Percentiles rank a stretch among this genome's conserved stretches.
These are phyloP conservation scores for Cladorrhinum sp. DNA, from an alignment of 2,329 filamentous ascomycete genomes.

Conservation along the genomic window DNA sequence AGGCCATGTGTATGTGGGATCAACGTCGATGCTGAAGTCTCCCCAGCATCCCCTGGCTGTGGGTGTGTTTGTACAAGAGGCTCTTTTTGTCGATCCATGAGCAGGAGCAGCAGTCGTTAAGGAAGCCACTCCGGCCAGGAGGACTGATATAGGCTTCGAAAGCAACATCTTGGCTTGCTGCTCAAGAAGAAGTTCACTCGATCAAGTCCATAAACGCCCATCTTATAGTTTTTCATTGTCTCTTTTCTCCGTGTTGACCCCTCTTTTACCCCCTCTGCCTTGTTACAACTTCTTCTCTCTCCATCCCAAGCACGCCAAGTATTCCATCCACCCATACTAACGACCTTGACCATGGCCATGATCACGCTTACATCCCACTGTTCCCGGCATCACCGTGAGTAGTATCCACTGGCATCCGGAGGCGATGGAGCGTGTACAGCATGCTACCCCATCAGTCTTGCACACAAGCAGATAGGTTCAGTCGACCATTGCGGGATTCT, in stretches of 20 bases:
- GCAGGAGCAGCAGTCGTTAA: background rate
- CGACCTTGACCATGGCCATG: too few relatives aligned
- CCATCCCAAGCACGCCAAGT: too few relatives aligned
- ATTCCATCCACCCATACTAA: too few relatives aligned
- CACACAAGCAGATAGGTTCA: background rate
- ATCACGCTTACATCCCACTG: too few relatives aligned
- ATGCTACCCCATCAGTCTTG: background rate
- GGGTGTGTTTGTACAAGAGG: background rate
- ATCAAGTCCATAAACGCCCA: background rate
- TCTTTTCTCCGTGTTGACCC: background rate
- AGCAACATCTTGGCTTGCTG: background rate
- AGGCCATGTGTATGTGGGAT: background rate
- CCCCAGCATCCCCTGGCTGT: constrained; percentile 4
- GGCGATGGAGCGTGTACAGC: too few relatives aligned
- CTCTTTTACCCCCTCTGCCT: background rate
- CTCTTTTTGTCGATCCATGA: background rate
- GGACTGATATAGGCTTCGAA: background rate
- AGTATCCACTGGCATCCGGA: background rate
- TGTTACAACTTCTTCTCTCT: too few relatives aligned
- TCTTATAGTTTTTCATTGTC: background rate
- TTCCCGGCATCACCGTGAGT: background rate
- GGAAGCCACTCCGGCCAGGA: background rate
- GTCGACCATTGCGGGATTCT: background rate
- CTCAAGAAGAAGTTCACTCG: background rate
- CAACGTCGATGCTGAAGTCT: constrained; percentile 4